Percentiles rank a stretch among this genome's conserved stretches.
Evolutionary conservation across 345 rosid genomes (phyloP).

Genomic region (Sapria himalayana): DNA sequence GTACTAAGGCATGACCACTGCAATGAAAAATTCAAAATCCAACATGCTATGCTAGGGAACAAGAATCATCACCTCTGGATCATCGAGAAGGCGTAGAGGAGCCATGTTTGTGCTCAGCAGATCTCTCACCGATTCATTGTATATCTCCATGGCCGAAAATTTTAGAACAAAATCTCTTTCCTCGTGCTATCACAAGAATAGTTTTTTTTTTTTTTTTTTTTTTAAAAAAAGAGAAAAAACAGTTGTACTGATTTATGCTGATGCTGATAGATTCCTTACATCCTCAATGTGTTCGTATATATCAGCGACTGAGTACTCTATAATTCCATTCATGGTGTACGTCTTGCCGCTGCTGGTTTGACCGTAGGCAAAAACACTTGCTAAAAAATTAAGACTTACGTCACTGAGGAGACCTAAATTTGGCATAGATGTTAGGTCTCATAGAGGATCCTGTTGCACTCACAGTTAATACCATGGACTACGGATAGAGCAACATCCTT

Average conservation of each 20-base stretch:
- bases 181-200: conserved; percentile 33
- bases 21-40: too few species aligned
- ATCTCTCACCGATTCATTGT: conserved; percentile 89
- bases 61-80: conserved; percentile 83
- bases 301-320: conserved; percentile 54
- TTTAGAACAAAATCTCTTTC: conserved; percentile 62
- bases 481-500: conserved; percentile 73
- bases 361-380: conserved; percentile 91
- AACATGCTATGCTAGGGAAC: too few species aligned
- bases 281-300: conserved; percentile 52
- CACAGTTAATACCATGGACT: conserved; percentile 65
- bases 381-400: conserved; percentile 19
- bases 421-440: not conserved
- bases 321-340: conserved; percentile 75
- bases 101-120: conserved; percentile 46
- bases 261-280: conserved; percentile 18
- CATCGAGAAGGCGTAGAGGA: conserved; percentile 80
- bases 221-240: conserved; percentile 4
- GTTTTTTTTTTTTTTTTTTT: not conserved
- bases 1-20: too few species aligned
- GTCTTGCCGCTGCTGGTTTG: conserved; percentile 98
- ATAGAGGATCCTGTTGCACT: conserved; percentile 7
- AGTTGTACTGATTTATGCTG: not conserved
- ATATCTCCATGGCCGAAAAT: conserved; percentile 89
- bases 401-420: not conserved